Conservation (phyloP, 768 basidiomycete genomes). For the Russula sp. region DNA sequence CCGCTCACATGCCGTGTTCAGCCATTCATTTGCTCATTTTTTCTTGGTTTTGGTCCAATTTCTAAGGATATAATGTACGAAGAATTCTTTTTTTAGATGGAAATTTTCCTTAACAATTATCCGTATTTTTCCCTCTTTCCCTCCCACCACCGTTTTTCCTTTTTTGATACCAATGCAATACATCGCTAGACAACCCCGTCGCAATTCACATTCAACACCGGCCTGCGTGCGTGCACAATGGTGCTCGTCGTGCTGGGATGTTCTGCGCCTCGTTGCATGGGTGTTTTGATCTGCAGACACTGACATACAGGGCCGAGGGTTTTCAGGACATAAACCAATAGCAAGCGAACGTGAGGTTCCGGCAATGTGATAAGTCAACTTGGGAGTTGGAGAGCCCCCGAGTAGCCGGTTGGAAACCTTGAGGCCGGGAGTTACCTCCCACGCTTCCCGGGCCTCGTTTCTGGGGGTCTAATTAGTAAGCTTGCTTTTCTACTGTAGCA, state of each 20-base stretch:
- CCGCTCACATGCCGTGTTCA: neutral
- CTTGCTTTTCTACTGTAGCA: no score
- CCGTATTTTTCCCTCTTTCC: neutral
- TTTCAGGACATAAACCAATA: no score
- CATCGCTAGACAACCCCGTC: neutral
- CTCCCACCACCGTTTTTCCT: neutral
- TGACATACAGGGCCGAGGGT: no score
- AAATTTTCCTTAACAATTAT: neutral
- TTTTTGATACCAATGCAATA: neutral
- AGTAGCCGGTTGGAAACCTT: no score
- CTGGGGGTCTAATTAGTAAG: no score
- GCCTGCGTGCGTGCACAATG: neutral
- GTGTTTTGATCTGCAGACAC: neutral
- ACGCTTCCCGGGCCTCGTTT: no score
- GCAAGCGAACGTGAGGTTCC: no score
- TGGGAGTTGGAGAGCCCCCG: no score
- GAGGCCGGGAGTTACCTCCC: no score
- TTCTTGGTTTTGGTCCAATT: slow-evolving; percentile 6
- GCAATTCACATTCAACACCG: neutral
- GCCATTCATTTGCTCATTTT: neutral
- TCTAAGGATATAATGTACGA: slow-evolving; percentile 1
- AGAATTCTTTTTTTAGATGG: neutral
- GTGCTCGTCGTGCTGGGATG: no score
- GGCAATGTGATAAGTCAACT: no score
- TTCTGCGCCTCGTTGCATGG: neutral